phyloP scores from a whole-genome alignment of 257 asterid species.

The Primulina eburnea region DNA sequence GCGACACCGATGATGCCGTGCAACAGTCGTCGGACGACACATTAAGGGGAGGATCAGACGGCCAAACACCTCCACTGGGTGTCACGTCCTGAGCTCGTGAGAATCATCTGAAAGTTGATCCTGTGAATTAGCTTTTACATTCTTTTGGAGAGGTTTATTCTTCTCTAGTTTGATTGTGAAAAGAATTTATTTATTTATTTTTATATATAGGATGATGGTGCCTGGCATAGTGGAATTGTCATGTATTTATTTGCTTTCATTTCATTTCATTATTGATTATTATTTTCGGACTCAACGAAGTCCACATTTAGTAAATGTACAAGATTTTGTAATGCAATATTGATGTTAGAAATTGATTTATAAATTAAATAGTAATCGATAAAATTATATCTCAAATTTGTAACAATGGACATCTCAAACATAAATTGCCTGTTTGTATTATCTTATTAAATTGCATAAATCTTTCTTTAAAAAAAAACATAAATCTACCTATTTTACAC shows the following conservation, averaged over 20 bases:
- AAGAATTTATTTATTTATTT: constrained; percentile 23
- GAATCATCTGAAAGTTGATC: constrained; percentile 5
- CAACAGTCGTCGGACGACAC: constrained; percentile 77
- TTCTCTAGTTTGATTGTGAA: constrained; percentile 43
- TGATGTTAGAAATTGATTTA: too few species aligned
- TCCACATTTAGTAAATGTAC: not conserved
- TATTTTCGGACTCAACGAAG: constrained; percentile 9
- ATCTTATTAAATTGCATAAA: too few species aligned
- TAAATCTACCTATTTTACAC: too few species aligned
- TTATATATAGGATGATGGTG: constrained; percentile 28
- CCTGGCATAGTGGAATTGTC: constrained; percentile 35
- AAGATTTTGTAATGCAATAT: too few species aligned
- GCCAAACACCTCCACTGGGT: constrained; percentile 78
- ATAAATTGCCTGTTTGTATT: too few species aligned
- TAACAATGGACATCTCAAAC: too few species aligned
- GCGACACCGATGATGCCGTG: constrained; percentile 68
- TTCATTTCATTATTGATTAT: constrained; percentile 16
- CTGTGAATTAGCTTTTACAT: constrained; percentile 25
- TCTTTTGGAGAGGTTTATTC: constrained; percentile 32
- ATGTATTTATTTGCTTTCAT: constrained; percentile 14
- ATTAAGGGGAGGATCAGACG: constrained; percentile 61
- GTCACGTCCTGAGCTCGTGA: constrained; percentile 41
- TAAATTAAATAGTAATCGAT: too few species aligned
- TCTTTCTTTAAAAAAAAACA: too few species aligned
- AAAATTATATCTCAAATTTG: too few species aligned